Evolutionary conservation across 768 basidiomycete genomes (phyloP), one percentile per base, ranked within the genome.

Genomic region (Russula earlei): DNA sequence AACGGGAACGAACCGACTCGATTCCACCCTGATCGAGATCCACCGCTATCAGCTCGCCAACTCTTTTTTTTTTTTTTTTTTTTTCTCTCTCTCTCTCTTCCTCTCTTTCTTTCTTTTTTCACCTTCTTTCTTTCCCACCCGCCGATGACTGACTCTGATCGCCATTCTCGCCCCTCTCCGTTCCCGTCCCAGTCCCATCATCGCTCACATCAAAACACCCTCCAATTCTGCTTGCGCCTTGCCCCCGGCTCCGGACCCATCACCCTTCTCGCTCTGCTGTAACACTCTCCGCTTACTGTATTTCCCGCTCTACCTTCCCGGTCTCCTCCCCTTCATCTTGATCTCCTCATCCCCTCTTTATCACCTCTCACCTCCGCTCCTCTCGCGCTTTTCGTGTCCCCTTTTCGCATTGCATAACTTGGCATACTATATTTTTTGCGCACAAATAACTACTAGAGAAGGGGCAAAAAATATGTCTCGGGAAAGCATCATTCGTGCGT

Each of bases 361-460:
- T 51, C 48, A 15, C 48, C 29, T 38, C 27, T 17, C 40, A 37
- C 27, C 14, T 42, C 50, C 50, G 49, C 38, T 50, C 27, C 27
- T 41, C 31, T 50, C 49, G 49, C 49, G 8, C 49, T 49, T 49
- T 49, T 49, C 47, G 37, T 49, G 34, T n/a, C 47, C 46, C n/a
- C n/a, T 25, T 38, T n/a, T 25, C 27, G 25, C 29, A 43, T 44
- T 4, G 34, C 52, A 37, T 44, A 52, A 24, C 22, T 27, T n/a
- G 12, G n/a, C 14, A 37, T 45, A 27, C 38, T 53, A 2, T 34
- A 52, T 52, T 42, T 25, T 25, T 2, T 24, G 20, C 22, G 43
- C 29, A 27, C 19, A 19, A 45, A 29, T 29, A 37, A 29, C 20
- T 47, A 47, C 46, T 6, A 36, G 14, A 3, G 12, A 22, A 33